These are phyloP conservation scores for Willaertia magna DNA, from an alignment of 208 protist species.

Conservation along the genomic window DNA sequence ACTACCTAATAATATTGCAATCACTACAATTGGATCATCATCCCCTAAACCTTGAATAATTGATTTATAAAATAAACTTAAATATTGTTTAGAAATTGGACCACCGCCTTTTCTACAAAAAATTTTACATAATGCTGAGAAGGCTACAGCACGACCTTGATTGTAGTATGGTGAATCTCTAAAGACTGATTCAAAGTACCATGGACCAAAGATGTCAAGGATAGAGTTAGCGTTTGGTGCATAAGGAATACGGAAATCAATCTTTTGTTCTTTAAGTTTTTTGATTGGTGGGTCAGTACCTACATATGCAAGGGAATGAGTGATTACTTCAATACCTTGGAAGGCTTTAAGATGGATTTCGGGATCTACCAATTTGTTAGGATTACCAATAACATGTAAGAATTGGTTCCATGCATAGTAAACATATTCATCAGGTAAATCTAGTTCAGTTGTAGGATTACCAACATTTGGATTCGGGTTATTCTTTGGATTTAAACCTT, in stretches of 20 bases:
- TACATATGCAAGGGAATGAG: background rate
- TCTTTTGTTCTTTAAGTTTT: background rate
- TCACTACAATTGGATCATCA: background rate
- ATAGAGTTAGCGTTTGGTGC: conserved; percentile 16
- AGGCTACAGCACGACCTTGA: conserved; percentile 10
- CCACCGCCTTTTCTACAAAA: conserved; percentile 7
- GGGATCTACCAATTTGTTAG: background rate
- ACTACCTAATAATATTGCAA: background rate
- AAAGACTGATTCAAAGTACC: conserved; percentile 14
- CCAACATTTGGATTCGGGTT: background rate
- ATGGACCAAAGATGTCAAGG: conserved; percentile 8
- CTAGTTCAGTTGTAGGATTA: background rate
- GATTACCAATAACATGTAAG: conserved; percentile 3
- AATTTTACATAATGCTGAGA: background rate
- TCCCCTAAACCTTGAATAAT: background rate
- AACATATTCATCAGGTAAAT: conserved; percentile 9
- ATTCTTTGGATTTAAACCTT: background rate
- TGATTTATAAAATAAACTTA: background rate
- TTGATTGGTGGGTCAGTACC: background rate
- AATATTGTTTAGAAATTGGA: background rate
- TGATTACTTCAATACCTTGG: background rate
- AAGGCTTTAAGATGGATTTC: background rate
- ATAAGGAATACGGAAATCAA: background rate
- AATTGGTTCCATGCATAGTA: background rate
- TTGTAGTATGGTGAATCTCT: background rate